Percentiles rank a stretch among this genome's conserved stretches.
phyloP scores from a whole-genome alignment of 345 rosid species.

The Brassica juncea region DNA sequence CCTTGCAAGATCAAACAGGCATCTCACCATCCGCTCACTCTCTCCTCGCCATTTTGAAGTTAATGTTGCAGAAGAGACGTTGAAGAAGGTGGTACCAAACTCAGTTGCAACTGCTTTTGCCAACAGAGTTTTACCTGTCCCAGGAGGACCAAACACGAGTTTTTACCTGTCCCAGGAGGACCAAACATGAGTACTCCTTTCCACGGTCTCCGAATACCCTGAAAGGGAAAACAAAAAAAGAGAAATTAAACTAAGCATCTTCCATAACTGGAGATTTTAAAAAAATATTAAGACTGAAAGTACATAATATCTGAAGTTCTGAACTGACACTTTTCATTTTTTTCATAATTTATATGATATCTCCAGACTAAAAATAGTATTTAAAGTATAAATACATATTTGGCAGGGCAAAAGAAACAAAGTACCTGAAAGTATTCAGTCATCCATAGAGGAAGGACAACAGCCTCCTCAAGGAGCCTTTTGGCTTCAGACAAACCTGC shows the following conservation, averaged over 20 bases:
- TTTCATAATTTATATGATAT: not conserved
- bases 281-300: not conserved
- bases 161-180: conserved; percentile 98
- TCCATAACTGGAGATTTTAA: not conserved
- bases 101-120: conserved; percentile 99
- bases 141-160: conserved; percentile 99
- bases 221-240: conserved; percentile 19
- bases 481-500: conserved; percentile 99
- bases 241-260: not conserved
- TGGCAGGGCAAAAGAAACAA: not conserved
- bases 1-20: conserved; percentile 93
- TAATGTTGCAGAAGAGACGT: conserved; percentile 93
- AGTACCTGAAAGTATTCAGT: conserved; percentile 98
- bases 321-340: conserved; percentile 11
- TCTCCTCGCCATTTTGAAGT: conserved; percentile 99
- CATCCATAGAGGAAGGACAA: conserved; percentile 99
- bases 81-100: conserved; percentile 95
- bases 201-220: conserved; percentile 99
- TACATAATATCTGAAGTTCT: not conserved
- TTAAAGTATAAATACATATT: not conserved
- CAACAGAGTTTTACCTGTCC: conserved; percentile 92
- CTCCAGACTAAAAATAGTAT: conserved; percentile 15
- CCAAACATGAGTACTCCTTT: conserved; percentile 99
- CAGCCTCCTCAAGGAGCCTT: conserved; percentile 98
- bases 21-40: conserved; percentile 97